phyloP scores from a whole-genome alignment of 140 eudicot species.

The Oenanthe javanica region DNA sequence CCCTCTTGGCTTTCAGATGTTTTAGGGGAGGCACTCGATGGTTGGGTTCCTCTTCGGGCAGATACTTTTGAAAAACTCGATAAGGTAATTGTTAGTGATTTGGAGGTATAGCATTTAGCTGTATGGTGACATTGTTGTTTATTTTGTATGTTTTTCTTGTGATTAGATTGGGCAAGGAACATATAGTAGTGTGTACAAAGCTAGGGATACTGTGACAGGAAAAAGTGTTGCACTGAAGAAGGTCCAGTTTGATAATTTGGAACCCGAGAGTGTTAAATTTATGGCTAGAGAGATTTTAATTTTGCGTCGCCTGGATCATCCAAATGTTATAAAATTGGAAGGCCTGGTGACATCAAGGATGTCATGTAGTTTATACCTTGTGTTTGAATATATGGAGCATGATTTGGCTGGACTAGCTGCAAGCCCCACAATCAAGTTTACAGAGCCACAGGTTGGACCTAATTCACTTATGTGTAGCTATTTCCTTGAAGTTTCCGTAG shows the following conservation, averaged over 20 bases:
- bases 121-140: not conserved
- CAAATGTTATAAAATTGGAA: constrained; percentile 62
- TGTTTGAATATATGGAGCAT: constrained; percentile 76
- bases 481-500: not conserved
- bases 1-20: constrained; percentile 76
- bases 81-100: constrained; percentile 37
- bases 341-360: constrained; percentile 70
- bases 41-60: constrained; percentile 72
- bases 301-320: constrained; percentile 68
- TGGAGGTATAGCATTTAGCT: not conserved
- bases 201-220: constrained; percentile 56
- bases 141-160: constrained; percentile 7
- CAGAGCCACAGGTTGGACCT: constrained; percentile 63
- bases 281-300: constrained; percentile 76
- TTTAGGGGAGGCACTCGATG: constrained; percentile 69
- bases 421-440: constrained; percentile 60
- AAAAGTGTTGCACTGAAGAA: constrained; percentile 66
- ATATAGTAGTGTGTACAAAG: constrained; percentile 75
- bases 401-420: constrained; percentile 82
- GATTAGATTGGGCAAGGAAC: constrained; percentile 84
- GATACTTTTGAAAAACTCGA: constrained; percentile 67
- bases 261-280: constrained; percentile 76
- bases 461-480: not conserved
- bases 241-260: constrained; percentile 69
- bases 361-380: constrained; percentile 74